phyloP scores from a whole-genome alignment of 305 asterid genomes.

The Petunia hybrid region DNA sequence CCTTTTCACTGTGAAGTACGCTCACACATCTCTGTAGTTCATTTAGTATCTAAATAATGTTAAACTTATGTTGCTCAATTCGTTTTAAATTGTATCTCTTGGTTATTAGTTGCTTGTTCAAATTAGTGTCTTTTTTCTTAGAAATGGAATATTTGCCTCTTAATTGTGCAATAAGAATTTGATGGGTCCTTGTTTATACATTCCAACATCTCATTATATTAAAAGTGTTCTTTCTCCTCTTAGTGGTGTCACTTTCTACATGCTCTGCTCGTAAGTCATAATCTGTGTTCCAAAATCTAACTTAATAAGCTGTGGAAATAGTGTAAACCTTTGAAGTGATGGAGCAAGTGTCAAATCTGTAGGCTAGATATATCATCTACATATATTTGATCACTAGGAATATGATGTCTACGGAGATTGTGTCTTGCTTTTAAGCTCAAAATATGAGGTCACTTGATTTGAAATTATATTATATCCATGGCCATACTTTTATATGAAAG shows the following conservation, averaged over 20 bases:
- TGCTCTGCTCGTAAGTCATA: background rate
- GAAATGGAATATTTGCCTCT: background rate
- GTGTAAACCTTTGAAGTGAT: background rate
- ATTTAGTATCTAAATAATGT: slow-evolving; percentile 13
- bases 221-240: background rate
- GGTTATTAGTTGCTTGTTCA: background rate
- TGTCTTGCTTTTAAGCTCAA: slow-evolving; percentile 5
- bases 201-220: background rate
- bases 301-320: background rate
- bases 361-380: background rate
- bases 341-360: background rate
- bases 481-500: background rate
- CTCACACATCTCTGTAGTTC: background rate
- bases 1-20: background rate
- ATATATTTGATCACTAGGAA: background rate
- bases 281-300: background rate
- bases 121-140: background rate
- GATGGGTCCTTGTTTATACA: background rate
- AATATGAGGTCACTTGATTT: background rate
- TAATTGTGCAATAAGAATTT: slow-evolving; percentile 14
- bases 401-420: background rate
- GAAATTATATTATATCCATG: background rate
- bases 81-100: background rate
- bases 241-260: background rate
- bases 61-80: background rate